Base-by-base conservation (phyloP, 805 yeast genomes). In the Pichia gijzeniarum region DNA sequence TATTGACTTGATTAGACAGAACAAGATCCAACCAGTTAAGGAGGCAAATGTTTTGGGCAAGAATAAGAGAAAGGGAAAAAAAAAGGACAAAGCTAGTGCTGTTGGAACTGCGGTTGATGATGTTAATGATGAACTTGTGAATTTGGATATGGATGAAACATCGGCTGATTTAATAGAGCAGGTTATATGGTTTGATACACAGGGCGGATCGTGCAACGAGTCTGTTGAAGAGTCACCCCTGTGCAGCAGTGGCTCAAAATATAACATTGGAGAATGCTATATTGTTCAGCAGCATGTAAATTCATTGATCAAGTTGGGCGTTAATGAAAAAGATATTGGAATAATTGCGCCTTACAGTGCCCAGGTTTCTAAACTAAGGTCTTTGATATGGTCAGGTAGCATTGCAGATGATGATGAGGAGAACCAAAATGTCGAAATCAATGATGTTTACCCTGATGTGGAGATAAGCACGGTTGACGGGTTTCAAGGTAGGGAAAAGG, bases 401-500 rank as follows among this genome's bases (percentile, higher is more conserved):
- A 28, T 57, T 10, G 38, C 34, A 17, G 48, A 43, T 6, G 57
- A 50, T 14, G 54, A 48, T 25, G 51, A 43, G 1, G 40, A n/a
- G n/a, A n/a, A n/a, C n/a, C n/a, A n/a, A n/a, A n/a, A 41, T 16
- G 35, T 2, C 9, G 42, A 35, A 10, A 37, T 65, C 40, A 70
- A 74, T 1, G 57, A 35, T 8, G 37, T 42, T 17, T 67, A 65
- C 40, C 71, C 74, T 0, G 58, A 50, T 2, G 67, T 91, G 5
- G 98, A 91, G 58, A 76, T 90, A 0, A 79, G 95, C 4, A 87
- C 97, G 0, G 91, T 91, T 4, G 99, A 91, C 65, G 97, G 97
- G 1, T 93, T 91, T 57, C 99, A 91, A 67, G 99, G 99, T 1
- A 70, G 97, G 50, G 99, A 91, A 59, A 93, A 91, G 61, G 95